Evolutionary conservation across 495 filamentous ascomycete species (phyloP).

Genomic region (Choiromyces venosus): DNA sequence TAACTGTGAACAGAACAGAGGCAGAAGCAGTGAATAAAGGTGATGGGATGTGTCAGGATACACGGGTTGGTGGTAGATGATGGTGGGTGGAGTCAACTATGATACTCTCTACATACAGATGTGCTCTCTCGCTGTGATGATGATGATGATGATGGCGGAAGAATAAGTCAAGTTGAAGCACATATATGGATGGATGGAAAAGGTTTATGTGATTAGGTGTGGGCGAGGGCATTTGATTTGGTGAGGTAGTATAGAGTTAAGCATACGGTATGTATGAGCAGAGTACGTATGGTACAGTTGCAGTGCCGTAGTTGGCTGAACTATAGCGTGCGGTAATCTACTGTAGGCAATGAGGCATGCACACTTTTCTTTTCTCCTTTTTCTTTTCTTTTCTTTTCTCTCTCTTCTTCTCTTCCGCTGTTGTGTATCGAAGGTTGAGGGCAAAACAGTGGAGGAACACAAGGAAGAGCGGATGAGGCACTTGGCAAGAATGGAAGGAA

Average conservation of each 20-base stretch:
- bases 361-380: neutral
- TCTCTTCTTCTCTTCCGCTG: neutral
- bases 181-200: neutral
- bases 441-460: neutral
- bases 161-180: neutral
- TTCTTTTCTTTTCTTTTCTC: neutral
- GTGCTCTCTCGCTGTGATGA: neutral
- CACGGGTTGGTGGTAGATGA: neutral
- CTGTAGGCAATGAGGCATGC: neutral
- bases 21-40: neutral
- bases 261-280: neutral
- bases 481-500: neutral
- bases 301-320: neutral
- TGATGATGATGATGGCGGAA: neutral
- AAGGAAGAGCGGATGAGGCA: conserved; percentile 1
- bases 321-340: neutral
- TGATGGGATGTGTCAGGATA: conserved; percentile 1
- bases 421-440: neutral
- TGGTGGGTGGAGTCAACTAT: neutral
- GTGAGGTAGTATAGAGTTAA: neutral
- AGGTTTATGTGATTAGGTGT: neutral
- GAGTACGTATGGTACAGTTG: neutral
- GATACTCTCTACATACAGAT: conserved; percentile 1
- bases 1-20: neutral
- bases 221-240: neutral